Conservation (phyloP, 176 grass and related monocot genomes). For the Aegilops tauschii region DNA sequence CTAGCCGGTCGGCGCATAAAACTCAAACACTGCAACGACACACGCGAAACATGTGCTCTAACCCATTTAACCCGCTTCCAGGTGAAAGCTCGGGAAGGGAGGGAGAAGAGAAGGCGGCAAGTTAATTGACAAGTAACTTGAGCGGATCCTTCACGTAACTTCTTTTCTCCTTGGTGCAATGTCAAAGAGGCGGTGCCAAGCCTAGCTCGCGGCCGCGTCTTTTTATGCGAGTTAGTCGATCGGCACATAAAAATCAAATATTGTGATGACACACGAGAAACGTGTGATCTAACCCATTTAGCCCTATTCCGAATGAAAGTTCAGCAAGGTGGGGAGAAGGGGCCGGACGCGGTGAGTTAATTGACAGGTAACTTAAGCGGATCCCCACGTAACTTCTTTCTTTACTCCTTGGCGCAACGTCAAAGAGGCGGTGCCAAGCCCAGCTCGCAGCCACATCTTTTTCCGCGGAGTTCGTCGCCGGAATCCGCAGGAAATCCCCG, state of each 20-base stretch:
- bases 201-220: background rate
- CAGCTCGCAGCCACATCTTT: background rate
- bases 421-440: background rate
- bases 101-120: too few relatives aligned
- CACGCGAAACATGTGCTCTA: too few relatives aligned
- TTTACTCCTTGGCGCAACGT: background rate
- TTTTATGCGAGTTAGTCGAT: background rate
- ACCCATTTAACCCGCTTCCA: too few relatives aligned
- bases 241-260: too few relatives aligned
- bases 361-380: background rate
- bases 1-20: too few relatives aligned
- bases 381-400: background rate
- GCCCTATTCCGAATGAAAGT: too few relatives aligned
- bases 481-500: background rate
- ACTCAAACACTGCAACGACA: too few relatives aligned
- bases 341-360: too few relatives aligned
- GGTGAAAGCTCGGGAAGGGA: too few relatives aligned
- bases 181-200: background rate
- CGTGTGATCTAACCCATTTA: too few relatives aligned
- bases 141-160: background rate
- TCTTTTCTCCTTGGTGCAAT: background rate
- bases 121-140: background rate
- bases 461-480: background rate
- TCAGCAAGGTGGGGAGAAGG: too few relatives aligned
- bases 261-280: too few relatives aligned